These are phyloP conservation scores for Apiotrichum veenhuisii DNA, from an alignment of 1,284 basidiomycete species.

Conservation along the genomic window DNA sequence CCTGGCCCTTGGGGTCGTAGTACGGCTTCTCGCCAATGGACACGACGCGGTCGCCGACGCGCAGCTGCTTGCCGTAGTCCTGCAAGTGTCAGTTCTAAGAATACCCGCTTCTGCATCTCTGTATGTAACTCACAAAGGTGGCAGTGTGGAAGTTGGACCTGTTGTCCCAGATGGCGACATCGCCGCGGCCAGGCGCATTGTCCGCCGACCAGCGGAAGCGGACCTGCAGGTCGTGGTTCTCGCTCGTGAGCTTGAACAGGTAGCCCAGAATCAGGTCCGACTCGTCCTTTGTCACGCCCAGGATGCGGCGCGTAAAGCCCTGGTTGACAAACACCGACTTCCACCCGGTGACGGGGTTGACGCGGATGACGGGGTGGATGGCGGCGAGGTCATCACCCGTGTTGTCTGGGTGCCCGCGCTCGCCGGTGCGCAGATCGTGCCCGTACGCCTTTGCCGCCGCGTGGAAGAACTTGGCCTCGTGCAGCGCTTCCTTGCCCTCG, in stretches of 20 bases:
- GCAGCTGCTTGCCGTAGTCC: constrained; percentile 53
- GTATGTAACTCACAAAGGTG: constrained; percentile 9
- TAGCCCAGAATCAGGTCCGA: constrained; percentile 41
- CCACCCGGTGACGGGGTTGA: constrained; percentile 63
- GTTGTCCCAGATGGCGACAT: constrained; percentile 52
- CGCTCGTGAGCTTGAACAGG: constrained; percentile 51
- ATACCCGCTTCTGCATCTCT: not conserved
- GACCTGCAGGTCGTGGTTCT: constrained; percentile 49
- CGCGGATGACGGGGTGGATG: constrained; percentile 56
- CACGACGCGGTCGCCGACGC: constrained; percentile 61
- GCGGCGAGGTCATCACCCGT: constrained; percentile 58
- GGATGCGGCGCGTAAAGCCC: constrained; percentile 61
- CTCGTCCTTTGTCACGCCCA: constrained; percentile 60
- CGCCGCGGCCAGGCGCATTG: not conserved
- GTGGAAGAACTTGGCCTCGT: constrained; percentile 57
- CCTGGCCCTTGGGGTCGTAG: constrained; percentile 43
- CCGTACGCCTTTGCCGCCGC: constrained; percentile 27
- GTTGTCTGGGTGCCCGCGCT: constrained; percentile 59
- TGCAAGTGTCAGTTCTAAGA: too few species aligned
- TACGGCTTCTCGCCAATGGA: constrained; percentile 63
- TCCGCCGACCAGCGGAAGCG: constrained; percentile 50
- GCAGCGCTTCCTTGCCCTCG: constrained; percentile 59
- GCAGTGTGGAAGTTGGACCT: constrained; percentile 55
- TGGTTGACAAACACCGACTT: constrained; percentile 68
- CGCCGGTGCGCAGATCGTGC: not conserved